phyloP scores from a whole-genome alignment of 495 filamentous ascomycete species.

The Penicillium longicatenatum region DNA sequence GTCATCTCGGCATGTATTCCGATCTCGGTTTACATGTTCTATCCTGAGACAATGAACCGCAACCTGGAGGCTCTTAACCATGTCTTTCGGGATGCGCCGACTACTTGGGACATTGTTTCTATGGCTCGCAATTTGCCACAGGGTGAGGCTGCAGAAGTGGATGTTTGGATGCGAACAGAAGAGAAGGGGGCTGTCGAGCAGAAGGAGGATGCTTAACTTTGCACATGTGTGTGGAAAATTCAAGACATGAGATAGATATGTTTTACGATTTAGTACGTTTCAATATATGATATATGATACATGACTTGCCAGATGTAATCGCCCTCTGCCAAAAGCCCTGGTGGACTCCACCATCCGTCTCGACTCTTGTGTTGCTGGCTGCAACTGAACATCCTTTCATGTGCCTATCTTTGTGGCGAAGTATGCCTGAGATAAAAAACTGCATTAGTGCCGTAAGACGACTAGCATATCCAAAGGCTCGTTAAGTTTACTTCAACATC shows the following conservation, averaged over 20 bases:
- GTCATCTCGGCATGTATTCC: slow-evolving; percentile 29
- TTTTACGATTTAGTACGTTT: neutral
- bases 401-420: no score
- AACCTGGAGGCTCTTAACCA: slow-evolving; percentile 26
- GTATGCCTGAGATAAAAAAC: no score
- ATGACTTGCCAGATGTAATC: neutral
- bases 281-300: neutral
- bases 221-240: neutral
- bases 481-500: no score
- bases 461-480: no score
- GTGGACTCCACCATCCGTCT: no score
- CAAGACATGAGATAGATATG: neutral
- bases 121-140: slow-evolving; percentile 25
- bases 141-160: slow-evolving; percentile 14
- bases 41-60: slow-evolving; percentile 52
- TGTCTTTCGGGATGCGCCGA: slow-evolving; percentile 21
- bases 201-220: slow-evolving; percentile 14
- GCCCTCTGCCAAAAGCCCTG: no score
- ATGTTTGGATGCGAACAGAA: slow-evolving; percentile 11
- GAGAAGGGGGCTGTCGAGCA: slow-evolving; percentile 17
- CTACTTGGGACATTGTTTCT: slow-evolving; percentile 25
- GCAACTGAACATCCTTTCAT: no score
- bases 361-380: no score
- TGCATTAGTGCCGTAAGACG: no score
- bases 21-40: slow-evolving; percentile 62